Conservation (phyloP, 2,329 filamentous ascomycete species). For the Colletotrichum sansevieriae region DNA sequence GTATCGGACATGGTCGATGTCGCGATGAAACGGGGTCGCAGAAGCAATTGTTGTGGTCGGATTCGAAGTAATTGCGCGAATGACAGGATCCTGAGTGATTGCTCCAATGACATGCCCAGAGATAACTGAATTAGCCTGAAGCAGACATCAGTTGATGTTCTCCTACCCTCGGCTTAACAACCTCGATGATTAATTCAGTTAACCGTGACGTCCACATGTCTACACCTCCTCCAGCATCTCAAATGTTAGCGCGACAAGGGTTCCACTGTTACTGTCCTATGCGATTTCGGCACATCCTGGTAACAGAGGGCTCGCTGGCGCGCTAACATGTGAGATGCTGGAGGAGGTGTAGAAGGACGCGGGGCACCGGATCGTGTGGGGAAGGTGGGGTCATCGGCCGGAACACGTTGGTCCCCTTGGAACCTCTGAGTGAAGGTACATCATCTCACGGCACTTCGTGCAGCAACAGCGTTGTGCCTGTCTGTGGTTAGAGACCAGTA, state of each 20-base stretch:
- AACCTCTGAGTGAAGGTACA: not conserved
- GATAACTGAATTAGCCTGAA: too few relatives aligned
- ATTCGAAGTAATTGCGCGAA: not conserved
- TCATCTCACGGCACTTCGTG: not conserved
- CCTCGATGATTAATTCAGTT: conserved; percentile 7
- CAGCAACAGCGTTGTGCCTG: not conserved
- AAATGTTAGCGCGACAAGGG: too few relatives aligned
- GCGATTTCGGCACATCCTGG: too few relatives aligned
- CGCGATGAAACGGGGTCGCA: conserved; percentile 24
- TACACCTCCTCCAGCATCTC: too few relatives aligned
- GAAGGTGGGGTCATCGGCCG: conserved; percentile 7
- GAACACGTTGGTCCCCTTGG: conserved; percentile 9
- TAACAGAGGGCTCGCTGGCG: too few relatives aligned
- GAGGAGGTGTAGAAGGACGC: not conserved
- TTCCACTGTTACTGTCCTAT: too few relatives aligned
- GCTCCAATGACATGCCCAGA: conserved; percentile 22
- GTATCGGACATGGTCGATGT: conserved; percentile 37
- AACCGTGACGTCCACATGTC: conserved; percentile 1
- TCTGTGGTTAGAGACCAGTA: not conserved
- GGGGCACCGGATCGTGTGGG: conserved; percentile 26
- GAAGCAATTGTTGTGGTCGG: not conserved
- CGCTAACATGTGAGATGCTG: too few relatives aligned
- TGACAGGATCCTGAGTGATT: not conserved
- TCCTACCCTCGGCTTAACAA: not conserved
- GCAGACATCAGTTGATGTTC: not conserved